Evolutionary conservation across 192 early-diverging fungal species (phyloP).

Genomic region (Gonapodya prolifera): DNA sequence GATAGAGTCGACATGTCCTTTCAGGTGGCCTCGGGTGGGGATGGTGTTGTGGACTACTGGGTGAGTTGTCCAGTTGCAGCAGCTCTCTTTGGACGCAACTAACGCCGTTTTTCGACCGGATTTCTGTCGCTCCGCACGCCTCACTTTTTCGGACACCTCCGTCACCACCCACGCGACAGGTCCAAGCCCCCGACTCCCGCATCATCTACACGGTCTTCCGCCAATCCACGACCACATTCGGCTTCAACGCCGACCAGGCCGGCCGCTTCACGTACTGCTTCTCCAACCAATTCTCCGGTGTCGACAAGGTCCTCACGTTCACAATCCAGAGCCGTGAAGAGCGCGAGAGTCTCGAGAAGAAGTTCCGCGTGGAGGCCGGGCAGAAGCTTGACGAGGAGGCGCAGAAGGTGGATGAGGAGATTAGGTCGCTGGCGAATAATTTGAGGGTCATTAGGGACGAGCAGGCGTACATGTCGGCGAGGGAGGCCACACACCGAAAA

Average conservation of each 20-base stretch:
- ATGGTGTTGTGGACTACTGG: slow-evolving; percentile 56
- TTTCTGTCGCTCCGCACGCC: background rate
- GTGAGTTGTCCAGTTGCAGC: too few species aligned
- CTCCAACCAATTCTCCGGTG: slow-evolving; percentile 52
- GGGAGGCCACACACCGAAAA: slow-evolving; percentile 48
- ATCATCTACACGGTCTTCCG: slow-evolving; percentile 12
- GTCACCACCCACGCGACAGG: slow-evolving; percentile 2
- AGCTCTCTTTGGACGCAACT: too few species aligned
- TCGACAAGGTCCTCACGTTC: slow-evolving; percentile 48
- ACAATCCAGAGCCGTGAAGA: slow-evolving; percentile 29
- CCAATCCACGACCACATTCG: slow-evolving; percentile 15
- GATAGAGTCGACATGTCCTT: slow-evolving; percentile 54
- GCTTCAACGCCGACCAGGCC: slow-evolving; percentile 25
- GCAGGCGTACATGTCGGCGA: slow-evolving; percentile 50
- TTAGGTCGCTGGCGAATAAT: slow-evolving; percentile 44
- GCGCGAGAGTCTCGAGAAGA: background rate
- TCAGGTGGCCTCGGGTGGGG: slow-evolving; percentile 52
- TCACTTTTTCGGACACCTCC: background rate
- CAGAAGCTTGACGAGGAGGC: background rate
- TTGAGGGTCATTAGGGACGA: slow-evolving; percentile 54
- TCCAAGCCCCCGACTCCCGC: slow-evolving; percentile 14
- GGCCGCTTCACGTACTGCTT: slow-evolving; percentile 67
- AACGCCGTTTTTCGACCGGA: too few species aligned
- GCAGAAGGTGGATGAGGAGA: slow-evolving; percentile 38
- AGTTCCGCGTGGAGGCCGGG: background rate